Evolutionary conservation across 305 asterid species (phyloP).

Genomic region (Salvia sclarea): DNA sequence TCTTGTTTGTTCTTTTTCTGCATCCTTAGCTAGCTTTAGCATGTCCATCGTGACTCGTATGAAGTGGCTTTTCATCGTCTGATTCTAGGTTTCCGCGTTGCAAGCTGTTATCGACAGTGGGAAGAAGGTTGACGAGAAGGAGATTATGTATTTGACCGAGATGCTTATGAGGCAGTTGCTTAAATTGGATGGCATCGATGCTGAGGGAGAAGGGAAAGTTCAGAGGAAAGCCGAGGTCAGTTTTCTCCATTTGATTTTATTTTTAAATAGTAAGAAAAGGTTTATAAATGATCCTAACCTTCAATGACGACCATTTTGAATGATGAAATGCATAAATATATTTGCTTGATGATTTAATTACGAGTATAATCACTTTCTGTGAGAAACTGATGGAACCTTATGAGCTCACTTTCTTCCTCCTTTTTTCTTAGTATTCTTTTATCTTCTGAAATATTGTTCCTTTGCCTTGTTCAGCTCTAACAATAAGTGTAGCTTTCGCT

Average conservation of each 20-base stretch:
- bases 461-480: neutral
- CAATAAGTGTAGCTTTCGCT: neutral
- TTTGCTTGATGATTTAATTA: neutral
- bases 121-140: slow-evolving; percentile 56
- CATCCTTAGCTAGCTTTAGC: neutral
- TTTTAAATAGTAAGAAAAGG: neutral
- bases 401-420: neutral
- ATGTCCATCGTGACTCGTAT: slow-evolving; percentile 2
- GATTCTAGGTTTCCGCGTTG: slow-evolving; percentile 57
- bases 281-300: neutral
- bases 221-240: slow-evolving; percentile 80
- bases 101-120: slow-evolving; percentile 57
- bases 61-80: neutral
- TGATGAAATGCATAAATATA: neutral
- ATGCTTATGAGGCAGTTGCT: slow-evolving; percentile 90
- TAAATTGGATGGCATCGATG: slow-evolving; percentile 77
- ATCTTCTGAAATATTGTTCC: neutral
- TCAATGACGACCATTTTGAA: neutral
- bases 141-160: slow-evolving; percentile 59
- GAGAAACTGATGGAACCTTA: neutral
- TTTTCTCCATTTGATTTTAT: slow-evolving; percentile 10
- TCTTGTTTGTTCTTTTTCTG: neutral
- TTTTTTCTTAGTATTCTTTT: neutral
- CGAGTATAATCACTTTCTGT: neutral
- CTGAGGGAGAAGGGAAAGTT: slow-evolving; percentile 78